These are phyloP conservation scores for Globisporangium iwayamae DNA, from an alignment of 352 stramenopile genomes.

Conservation along the genomic window DNA sequence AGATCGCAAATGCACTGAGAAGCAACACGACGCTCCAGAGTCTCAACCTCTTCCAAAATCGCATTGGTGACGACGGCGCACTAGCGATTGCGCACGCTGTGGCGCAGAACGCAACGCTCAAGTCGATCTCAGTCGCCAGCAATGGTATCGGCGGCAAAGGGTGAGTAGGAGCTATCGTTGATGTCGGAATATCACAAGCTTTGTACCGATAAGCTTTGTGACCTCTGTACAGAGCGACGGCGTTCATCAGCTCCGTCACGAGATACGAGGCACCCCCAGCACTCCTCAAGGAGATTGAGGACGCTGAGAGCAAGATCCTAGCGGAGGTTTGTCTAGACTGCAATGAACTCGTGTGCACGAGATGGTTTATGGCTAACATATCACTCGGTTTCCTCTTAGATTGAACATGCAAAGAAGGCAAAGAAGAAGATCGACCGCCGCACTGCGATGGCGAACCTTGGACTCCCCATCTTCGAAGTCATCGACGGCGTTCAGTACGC, in stretches of 20 bases:
- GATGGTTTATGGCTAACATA: not conserved
- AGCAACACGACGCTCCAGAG: constrained; percentile 48
- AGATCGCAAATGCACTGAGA: constrained; percentile 37
- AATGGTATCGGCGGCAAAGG: constrained; percentile 44
- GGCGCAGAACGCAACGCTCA: constrained; percentile 50
- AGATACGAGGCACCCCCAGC: constrained; percentile 50
- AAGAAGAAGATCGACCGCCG: constrained; percentile 77
- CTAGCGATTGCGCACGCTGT: constrained; percentile 53
- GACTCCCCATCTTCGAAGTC: constrained; percentile 53
- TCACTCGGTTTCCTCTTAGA: constrained; percentile 15
- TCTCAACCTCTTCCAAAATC: constrained; percentile 75
- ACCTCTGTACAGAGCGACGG: constrained; percentile 21
- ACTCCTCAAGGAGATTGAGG: constrained; percentile 49
- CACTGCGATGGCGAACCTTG: constrained; percentile 44
- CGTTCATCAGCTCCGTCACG: constrained; percentile 38
- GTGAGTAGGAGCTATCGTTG: not conserved
- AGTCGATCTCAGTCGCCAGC: constrained; percentile 65
- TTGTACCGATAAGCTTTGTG: not conserved
- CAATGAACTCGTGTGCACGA: too few species aligned
- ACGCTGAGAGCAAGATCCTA: constrained; percentile 68
- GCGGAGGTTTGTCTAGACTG: constrained; percentile 23
- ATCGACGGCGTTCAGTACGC: constrained; percentile 55
- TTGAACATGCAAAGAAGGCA: constrained; percentile 76
- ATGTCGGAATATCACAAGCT: too few species aligned
- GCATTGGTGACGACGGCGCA: constrained; percentile 47